Evolutionary conservation across 805 yeast species (phyloP), one percentile per base, ranked within the genome.

Genomic region (Starmerella bacillaris): DNA sequence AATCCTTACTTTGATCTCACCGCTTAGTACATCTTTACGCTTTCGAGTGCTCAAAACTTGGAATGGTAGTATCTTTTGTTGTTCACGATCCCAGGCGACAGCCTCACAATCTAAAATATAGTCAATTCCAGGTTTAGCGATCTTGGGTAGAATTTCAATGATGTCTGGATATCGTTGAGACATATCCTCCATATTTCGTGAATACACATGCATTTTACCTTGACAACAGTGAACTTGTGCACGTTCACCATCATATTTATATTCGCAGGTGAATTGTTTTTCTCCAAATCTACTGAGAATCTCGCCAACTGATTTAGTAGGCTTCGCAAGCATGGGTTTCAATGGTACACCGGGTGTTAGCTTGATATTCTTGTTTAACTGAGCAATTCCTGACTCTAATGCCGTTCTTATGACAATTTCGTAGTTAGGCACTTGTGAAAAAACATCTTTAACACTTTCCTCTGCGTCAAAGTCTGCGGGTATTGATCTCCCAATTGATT

Each of bases 251-350:
- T 89, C 98, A 50, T 89, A 89, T 51, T 89, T 89, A 58, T 84
- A 89, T 54, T 89, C 98, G 54, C 95, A 86, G 0, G 95, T 84
- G 51, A 89, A 89, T 38, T 70, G 70, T 45, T 74, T 76, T 31
- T 74, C 82, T 44, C 77, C 78, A 53, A 89, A 84, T 37, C 92
- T 63, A 53, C 89, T 94, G 41, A 89, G 63, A 1, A 89, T 79
- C 52, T 89, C 98, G n/a, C 78, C 69, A 24, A 89, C 74, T 2
- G 94, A 70, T 51, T 89, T 86, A 0, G 96, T 86, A 2, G 98
- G 98, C 52, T 86, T 89, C 5, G 98, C 98, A 49, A 89, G 68
- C 98, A 89, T 89, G 1, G 98, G 98, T 52, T 84, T 86, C 47
- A 89, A 63, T 1, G 98, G 98, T 4, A 89, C 73, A 2, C 96